Conservation (phyloP, 2,329 filamentous ascomycete species). For the Neonectria magnoliae region DNA sequence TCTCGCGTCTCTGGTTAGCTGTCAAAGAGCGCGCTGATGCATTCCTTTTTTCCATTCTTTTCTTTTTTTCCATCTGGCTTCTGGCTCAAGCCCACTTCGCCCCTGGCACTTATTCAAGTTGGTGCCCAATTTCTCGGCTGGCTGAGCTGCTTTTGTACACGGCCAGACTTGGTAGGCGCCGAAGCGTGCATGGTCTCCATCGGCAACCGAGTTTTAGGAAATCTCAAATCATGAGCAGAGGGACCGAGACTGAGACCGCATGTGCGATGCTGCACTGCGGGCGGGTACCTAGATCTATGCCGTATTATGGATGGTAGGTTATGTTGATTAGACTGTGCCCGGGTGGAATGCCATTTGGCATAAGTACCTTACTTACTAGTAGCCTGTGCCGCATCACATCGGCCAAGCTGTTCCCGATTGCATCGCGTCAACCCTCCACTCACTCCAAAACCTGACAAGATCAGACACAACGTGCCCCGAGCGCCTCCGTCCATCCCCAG, state of each 20-base stretch:
- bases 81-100: constrained; percentile 14
- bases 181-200: constrained; percentile 10
- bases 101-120: not conserved
- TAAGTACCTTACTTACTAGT: not conserved
- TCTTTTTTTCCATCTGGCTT: constrained; percentile 15
- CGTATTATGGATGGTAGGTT: not conserved
- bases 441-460: constrained; percentile 17
- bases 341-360: not conserved
- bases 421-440: constrained; percentile 2
- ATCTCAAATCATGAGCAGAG: constrained; percentile 5
- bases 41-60: too few species aligned
- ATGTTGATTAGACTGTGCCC: not conserved
- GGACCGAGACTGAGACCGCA: constrained; percentile 4
- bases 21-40: not conserved
- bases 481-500: constrained; percentile 29
- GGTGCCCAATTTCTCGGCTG: constrained; percentile 1
- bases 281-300: not conserved
- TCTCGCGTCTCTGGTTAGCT: not conserved
- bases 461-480: constrained; percentile 36
- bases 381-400: not conserved
- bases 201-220: constrained; percentile 2
- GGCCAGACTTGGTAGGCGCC: constrained; percentile 15
- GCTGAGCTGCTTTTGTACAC: constrained; percentile 7
- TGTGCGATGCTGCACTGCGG: not conserved
- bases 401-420: not conserved